Evolutionary conservation across 192 early-diverging fungal species (phyloP).

Genomic region (Backusella sp.): DNA sequence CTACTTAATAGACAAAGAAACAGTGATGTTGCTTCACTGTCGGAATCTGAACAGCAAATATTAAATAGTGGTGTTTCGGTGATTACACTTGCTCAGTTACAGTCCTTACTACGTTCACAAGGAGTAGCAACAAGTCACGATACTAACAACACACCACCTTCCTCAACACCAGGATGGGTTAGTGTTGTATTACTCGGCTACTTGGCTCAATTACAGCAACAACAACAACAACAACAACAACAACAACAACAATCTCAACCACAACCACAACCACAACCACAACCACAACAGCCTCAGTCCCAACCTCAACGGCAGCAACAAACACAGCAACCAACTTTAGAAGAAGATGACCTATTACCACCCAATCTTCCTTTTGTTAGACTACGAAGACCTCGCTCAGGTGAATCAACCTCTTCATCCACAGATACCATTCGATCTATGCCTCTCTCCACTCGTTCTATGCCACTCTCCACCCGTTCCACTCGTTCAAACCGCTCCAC

Average conservation of each 20-base stretch:
- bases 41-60: constrained; percentile 7
- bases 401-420: constrained; percentile 25
- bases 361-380: not conserved
- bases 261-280: not conserved
- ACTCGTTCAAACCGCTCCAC: constrained; percentile 2
- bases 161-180: not conserved
- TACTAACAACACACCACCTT: constrained; percentile 1
- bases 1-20: constrained; percentile 2
- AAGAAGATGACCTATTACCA: not conserved
- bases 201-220: not conserved
- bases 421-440: constrained; percentile 27
- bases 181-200: constrained; percentile 6
- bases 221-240: not conserved
- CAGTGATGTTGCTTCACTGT: not conserved
- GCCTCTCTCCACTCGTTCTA: constrained; percentile 16
- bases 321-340: not conserved
- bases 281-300: constrained; percentile 3
- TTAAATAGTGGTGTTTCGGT: constrained; percentile 1
- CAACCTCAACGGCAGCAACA: constrained; percentile 11
- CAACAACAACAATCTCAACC: not conserved
- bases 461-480: constrained; percentile 13
- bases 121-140: constrained; percentile 8
- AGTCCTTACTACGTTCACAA: constrained; percentile 4
- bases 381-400: constrained; percentile 17
- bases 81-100: not conserved